These are phyloP conservation scores for Penicillium sp. DNA, from an alignment of 2,329 filamentous ascomycete species.

Conservation along the genomic window DNA sequence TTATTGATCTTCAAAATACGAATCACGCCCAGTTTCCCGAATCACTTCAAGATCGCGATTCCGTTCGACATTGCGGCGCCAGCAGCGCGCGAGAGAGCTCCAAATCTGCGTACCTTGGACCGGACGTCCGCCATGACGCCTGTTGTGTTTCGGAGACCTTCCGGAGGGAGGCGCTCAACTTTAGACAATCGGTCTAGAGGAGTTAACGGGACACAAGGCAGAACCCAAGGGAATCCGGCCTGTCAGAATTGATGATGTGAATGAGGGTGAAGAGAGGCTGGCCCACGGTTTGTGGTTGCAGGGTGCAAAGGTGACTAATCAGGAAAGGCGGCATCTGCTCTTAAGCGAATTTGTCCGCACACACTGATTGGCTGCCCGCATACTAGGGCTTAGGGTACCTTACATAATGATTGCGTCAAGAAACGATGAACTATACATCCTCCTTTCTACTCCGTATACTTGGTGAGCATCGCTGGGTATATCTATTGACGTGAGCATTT, in stretches of 20 bases:
- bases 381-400: constrained; percentile 43
- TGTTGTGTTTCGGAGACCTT: constrained; percentile 47
- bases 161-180: constrained; percentile 46
- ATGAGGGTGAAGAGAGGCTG: constrained; percentile 28
- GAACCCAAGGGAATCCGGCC: constrained; percentile 33
- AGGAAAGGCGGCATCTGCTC: constrained; percentile 34
- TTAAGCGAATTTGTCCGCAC: constrained; percentile 36
- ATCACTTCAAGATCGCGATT: constrained; percentile 9
- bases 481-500: background rate
- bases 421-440: no score
- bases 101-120: constrained; percentile 47
- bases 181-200: constrained; percentile 43
- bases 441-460: no score
- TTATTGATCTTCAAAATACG: constrained; percentile 10
- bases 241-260: constrained; percentile 28
- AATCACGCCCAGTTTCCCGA: background rate
- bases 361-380: constrained; percentile 22
- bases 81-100: constrained; percentile 6
- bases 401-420: constrained; percentile 30
- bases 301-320: constrained; percentile 29
- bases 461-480: background rate
- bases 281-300: constrained; percentile 36
- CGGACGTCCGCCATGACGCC: constrained; percentile 53
- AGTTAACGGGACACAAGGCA: constrained; percentile 31
- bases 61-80: constrained; percentile 1